Base-by-base conservation (phyloP, 2,329 filamentous ascomycete genomes). In the Triangularia verruculosa region DNA sequence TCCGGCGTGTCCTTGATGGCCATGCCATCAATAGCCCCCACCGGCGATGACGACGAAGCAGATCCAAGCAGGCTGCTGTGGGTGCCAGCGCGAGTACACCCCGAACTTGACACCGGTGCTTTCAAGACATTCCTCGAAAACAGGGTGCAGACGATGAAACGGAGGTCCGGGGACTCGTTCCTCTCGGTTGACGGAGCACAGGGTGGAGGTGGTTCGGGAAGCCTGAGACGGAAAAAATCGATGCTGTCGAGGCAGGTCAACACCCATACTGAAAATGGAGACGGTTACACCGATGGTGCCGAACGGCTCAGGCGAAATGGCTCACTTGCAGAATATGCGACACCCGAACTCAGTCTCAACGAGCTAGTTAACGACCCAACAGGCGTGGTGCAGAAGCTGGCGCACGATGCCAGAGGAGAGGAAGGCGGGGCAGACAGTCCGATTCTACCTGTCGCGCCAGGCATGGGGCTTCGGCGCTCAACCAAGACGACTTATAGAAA, bases 91-190 rank as follows among this genome's bases (percentile, higher is more conserved):
- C 87, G 93, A 64, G 84, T 99, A 27, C 95, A 99, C 72, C 95
- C 95, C 0, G 95, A 99, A 76, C 82, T 99, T 57, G 95, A 95
- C 2, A 95, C 95, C 1, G 93, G 91, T 73, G 95, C 97, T 70
- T 99, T 98, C 82, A 97, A 96, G 77, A 94, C 90, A 1, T 99
- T 98, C 70, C 84, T 99, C 1, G 94, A 99, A 72, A 96, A 93
- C 67, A 89, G 93, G 72, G 92, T 97, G 12, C 91, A 97, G 70
- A 89, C 91, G 34, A 96, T 98, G 70, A 89, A 92, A 74, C 84
- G 93, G 69, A 86, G 91, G 70, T 96, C 93, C 0, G 89, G 89
- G 24, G 92, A 89, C 69, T 89, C 83, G 67, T 82, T 82, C 39
- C 78, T 93, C 55, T 86, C 87, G 28, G 78, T 83, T 5, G 83